Evolutionary conservation across 306 rosid species (phyloP).

Genomic region (Alnus glutinosa): DNA sequence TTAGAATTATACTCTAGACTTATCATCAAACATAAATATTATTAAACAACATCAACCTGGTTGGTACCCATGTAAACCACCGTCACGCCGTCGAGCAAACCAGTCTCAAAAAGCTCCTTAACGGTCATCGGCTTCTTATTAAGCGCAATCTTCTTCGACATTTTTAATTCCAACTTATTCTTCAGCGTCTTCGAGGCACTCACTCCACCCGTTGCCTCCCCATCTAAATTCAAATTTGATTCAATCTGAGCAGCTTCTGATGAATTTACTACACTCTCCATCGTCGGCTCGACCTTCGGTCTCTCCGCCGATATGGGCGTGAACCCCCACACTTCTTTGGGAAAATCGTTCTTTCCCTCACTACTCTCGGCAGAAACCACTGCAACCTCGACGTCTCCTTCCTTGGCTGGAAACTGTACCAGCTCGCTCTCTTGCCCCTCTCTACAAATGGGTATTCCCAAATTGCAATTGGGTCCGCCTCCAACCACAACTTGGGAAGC

Average conservation of each 20-base stretch:
- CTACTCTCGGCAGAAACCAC: constrained; percentile 6
- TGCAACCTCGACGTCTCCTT: constrained; percentile 29
- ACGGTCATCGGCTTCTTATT: constrained; percentile 67
- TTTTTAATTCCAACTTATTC: constrained; percentile 61
- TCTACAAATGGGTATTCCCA: constrained; percentile 18
- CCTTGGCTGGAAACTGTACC: constrained; percentile 12
- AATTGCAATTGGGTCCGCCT: constrained; percentile 7
- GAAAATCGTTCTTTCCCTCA: constrained; percentile 21
- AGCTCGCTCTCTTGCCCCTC: constrained; percentile 24
- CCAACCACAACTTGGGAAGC: constrained; percentile 20
- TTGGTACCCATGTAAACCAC: constrained; percentile 86
- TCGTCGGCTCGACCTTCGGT: constrained; percentile 28
- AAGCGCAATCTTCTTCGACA: constrained; percentile 64
- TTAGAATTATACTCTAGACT: neutral
- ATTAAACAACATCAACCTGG: constrained; percentile 53
- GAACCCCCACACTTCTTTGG: constrained; percentile 36
- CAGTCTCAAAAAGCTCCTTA: constrained; percentile 89
- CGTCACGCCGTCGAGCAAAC: constrained; percentile 86
- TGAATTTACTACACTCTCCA: constrained; percentile 19
- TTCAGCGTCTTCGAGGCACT: constrained; percentile 34
- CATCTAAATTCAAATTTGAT: constrained; percentile 32
- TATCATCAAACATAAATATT: neutral
- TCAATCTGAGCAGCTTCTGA: constrained; percentile 28
- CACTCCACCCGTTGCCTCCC: constrained; percentile 26
- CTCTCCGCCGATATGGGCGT: constrained; percentile 41